phyloP scores from a whole-genome alignment of 1,139 yeast species.

The Candida sp. region DNA sequence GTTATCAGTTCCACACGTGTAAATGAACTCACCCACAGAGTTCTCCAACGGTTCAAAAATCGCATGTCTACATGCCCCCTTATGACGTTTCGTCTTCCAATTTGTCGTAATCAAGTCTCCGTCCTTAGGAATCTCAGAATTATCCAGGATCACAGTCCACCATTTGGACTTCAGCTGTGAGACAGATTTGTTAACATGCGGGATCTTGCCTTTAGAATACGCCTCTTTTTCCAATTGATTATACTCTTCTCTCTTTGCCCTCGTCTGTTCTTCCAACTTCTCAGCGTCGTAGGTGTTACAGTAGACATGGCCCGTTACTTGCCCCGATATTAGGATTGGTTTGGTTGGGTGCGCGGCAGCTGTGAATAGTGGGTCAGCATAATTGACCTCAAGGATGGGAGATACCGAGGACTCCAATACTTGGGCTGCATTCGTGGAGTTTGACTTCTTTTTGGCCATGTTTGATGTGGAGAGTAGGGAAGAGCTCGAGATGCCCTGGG shows the following conservation, averaged over 20 bases:
- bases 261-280: conserved; percentile 37
- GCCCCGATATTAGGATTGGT: conserved; percentile 69
- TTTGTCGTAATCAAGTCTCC: conserved; percentile 32
- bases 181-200: conserved; percentile 33
- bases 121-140: conserved; percentile 29
- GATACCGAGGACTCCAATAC: conserved; percentile 41
- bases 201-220: conserved; percentile 29
- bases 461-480: background rate
- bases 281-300: conserved; percentile 59
- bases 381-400: conserved; percentile 58
- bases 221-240: conserved; percentile 27
- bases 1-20: conserved; percentile 80
- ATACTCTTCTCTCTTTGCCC: conserved; percentile 23
- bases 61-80: conserved; percentile 83
- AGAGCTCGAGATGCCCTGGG: background rate
- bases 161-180: conserved; percentile 46
- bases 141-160: conserved; percentile 53
- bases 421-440: conserved; percentile 32
- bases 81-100: conserved; percentile 93
- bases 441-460: conserved; percentile 38
- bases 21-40: conserved; percentile 56
- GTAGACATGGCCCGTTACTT: conserved; percentile 78
- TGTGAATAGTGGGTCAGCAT: conserved; percentile 70
- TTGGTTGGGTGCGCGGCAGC: conserved; percentile 81
- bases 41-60: conserved; percentile 59